These are phyloP conservation scores for Vitis hybrid DNA, from an alignment of 177 flowering plant species.

Conservation along the genomic window DNA sequence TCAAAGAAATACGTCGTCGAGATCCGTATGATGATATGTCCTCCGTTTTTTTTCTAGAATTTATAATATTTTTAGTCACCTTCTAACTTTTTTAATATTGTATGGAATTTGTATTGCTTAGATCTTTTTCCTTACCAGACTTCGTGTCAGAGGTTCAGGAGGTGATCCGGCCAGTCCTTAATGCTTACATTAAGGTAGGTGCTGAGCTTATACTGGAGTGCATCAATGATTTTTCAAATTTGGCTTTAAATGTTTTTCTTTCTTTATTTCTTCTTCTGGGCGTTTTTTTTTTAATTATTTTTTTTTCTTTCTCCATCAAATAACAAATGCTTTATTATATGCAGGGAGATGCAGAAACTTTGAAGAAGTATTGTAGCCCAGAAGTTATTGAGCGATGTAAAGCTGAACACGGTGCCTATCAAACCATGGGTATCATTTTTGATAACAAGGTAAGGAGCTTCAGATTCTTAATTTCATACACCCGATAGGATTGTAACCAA, in stretches of 20 bases:
- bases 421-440: constrained; percentile 72
- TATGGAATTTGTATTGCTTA: constrained; percentile 23
- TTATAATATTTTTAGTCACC: neutral
- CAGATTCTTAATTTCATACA: neutral
- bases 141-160: constrained; percentile 94
- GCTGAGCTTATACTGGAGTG: constrained; percentile 6
- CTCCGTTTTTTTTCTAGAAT: neutral
- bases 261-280: neutral
- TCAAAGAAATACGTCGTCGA: constrained; percentile 82
- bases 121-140: constrained; percentile 84
- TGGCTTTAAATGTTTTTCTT: neutral
- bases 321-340: constrained; percentile 6
- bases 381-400: constrained; percentile 83
- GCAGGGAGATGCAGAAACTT: constrained; percentile 70
- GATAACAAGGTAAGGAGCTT: constrained; percentile 72
- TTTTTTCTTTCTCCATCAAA: constrained; percentile 4
- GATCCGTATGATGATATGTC: constrained; percentile 68
- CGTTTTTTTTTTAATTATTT: neutral
- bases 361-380: constrained; percentile 71
- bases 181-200: constrained; percentile 76
- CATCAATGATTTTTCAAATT: neutral
- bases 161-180: constrained; percentile 67
- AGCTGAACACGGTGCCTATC: constrained; percentile 67
- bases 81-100: neutral
- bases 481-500: too few relatives aligned